Conservation (phyloP, 225 moss, liverwort and hornwort genomes). For the Thuidium tamariscinum region DNA sequence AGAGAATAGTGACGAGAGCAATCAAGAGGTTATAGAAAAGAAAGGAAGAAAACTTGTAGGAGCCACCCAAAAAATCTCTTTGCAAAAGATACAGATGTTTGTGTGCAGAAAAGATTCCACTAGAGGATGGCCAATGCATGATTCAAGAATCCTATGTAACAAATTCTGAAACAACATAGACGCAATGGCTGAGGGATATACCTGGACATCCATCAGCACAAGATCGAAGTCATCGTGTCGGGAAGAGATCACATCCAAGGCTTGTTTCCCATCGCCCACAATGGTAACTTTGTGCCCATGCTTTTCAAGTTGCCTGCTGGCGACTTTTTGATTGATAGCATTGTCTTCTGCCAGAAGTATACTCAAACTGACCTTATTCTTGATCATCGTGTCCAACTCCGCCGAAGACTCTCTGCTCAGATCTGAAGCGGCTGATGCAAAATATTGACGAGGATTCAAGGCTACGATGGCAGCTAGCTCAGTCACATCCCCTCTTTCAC, state of each 20-base stretch:
- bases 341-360: constrained; percentile 87
- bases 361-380: constrained; percentile 11
- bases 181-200: not conserved
- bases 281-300: constrained; percentile 61
- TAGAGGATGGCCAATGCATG: not conserved
- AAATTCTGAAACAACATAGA: not conserved
- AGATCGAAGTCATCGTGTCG: constrained; percentile 65
- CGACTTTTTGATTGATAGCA: constrained; percentile 77
- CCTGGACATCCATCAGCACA: constrained; percentile 93
- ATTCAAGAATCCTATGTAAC: not conserved
- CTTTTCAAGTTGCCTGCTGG: constrained; percentile 66
- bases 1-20: not conserved
- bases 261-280: constrained; percentile 80
- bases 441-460: not conserved
- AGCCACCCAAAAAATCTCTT: not conserved
- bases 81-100: not conserved
- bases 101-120: not conserved
- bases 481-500: constrained; percentile 16
- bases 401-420: constrained; percentile 29
- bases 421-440: not conserved
- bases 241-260: constrained; percentile 24
- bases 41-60: not conserved
- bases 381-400: constrained; percentile 7
- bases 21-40: not conserved
- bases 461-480: not conserved